Evolutionary conservation across 2,329 filamentous ascomycete genomes (phyloP).

Genomic region (Ophiocordyceps camponoti-leonardi): DNA sequence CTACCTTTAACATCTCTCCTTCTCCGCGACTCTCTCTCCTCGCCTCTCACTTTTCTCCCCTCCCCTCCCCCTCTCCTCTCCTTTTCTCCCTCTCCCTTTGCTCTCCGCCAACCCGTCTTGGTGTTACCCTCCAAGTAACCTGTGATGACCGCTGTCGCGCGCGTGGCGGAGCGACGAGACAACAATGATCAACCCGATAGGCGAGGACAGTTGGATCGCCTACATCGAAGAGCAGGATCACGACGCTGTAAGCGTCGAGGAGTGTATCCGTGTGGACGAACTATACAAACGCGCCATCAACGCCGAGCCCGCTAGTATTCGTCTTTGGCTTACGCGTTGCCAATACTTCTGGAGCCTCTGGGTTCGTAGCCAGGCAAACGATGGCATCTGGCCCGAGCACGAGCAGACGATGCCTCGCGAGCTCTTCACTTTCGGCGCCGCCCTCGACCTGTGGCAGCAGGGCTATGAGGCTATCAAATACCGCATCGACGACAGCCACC

Average conservation of each 20-base stretch:
- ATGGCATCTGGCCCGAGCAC: constrained; percentile 41
- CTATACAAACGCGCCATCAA: constrained; percentile 51
- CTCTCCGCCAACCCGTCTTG: background rate
- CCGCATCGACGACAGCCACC: constrained; percentile 59
- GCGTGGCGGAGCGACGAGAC: constrained; percentile 5
- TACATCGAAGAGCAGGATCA: constrained; percentile 57
- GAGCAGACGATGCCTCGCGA: constrained; percentile 51
- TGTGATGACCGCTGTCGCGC: constrained; percentile 1
- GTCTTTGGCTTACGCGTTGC: constrained; percentile 62
- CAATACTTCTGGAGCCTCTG: constrained; percentile 63
- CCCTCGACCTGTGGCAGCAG: constrained; percentile 53
- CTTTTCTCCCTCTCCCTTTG: background rate
- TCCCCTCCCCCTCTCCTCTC: background rate
- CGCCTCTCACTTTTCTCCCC: background rate
- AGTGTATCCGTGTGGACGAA: constrained; percentile 53
- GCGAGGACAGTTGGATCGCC: constrained; percentile 62
- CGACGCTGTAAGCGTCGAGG: constrained; percentile 43
- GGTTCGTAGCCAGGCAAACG: constrained; percentile 40
- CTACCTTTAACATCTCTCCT: no score
- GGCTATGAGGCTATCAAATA: constrained; percentile 57
- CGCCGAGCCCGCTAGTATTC: constrained; percentile 57
- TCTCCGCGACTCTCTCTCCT: no score
- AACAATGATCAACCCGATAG: constrained; percentile 40
- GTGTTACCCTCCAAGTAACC: background rate
- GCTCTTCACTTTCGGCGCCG: constrained; percentile 50